Base-by-base conservation (phyloP, 2,329 filamentous ascomycete species). In the Orbilia blumenaviensis region DNA sequence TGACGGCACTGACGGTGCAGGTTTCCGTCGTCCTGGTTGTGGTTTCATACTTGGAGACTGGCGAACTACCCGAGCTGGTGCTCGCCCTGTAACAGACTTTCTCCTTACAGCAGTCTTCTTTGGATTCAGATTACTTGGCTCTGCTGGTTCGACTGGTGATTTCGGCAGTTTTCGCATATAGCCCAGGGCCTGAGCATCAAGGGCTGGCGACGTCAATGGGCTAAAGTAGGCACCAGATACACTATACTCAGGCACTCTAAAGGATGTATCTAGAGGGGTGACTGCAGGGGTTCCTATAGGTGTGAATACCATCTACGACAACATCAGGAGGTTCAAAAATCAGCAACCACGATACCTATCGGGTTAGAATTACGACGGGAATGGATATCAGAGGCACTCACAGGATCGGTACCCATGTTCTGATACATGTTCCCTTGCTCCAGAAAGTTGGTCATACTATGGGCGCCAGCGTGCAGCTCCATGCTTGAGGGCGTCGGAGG, bases 221-320 rank as follows among this genome's bases (percentile, higher is more conserved):
- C 92, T 95, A 82, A 95, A 94, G 83, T 93, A 94, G 34, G 91
- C 88, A 36, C 88, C 88, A 0, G 90, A 89, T 2, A 92, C 86
- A 4, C 87, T 86, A 79, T 89, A 92, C 66, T 88, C 86, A 10
- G 85, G 84, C 42, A 84, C 80, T 63, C 81, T 82, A 81, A 92
- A 93, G 78, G 90, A 89, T 44, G 88, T 86, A 80, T 94, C 92
- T 60, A 93, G 86, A 21, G 92, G 92, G 1, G 92, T 94, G 46
- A 94, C 91, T 3, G 91, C 92, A n/a, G 92, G 92, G 16, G 92
- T 94, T 9, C 92, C 91, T 29, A 94, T 86, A 0, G 92, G 92
- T 1, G 92, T 94, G 81, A 94, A 94, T 8, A 89, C 86, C 87
- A 92, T 89, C 88, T 91, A 80, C 27, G 62, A 79, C 16, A 36